Percentiles rank a stretch among this genome's conserved stretches.
Evolutionary conservation across 768 basidiomycete species (phyloP).

Genomic region (Amanita phalloides): DNA sequence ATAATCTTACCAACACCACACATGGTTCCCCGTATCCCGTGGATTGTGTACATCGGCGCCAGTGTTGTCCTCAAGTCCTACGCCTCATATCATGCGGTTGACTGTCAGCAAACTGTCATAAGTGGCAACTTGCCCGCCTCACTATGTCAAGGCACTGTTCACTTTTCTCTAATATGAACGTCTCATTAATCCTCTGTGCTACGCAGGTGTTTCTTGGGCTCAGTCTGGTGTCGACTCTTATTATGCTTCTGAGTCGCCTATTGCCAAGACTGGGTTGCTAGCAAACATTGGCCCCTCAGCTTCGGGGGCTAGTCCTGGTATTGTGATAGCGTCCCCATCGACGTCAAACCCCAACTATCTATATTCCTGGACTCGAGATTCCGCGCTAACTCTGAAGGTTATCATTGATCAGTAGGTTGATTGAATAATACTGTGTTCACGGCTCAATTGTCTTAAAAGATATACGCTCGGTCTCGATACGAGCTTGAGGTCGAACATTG

Average conservation of each 20-base stretch:
- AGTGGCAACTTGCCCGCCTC: too few species aligned
- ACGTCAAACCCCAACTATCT: constrained; percentile 41
- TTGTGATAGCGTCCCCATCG: constrained; percentile 42
- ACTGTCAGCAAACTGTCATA: too few species aligned
- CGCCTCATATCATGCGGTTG: too few species aligned
- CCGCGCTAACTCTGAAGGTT: constrained; percentile 48
- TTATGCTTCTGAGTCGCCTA: constrained; percentile 6
- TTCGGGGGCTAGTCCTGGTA: constrained; percentile 33
- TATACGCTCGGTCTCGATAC: constrained; percentile 37
- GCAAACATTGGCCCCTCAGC: constrained; percentile 49
- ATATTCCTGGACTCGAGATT: constrained; percentile 61
- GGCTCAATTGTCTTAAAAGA: constrained; percentile 9
- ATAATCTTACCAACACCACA: too few species aligned
- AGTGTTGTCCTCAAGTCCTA: too few species aligned
- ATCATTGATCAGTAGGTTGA: constrained; percentile 28
- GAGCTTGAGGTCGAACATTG: constrained; percentile 35
- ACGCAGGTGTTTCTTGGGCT: not conserved
- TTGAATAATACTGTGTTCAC: too few species aligned
- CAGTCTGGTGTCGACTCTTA: constrained; percentile 2
- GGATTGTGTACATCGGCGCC: too few species aligned
- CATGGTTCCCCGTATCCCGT: too few species aligned
- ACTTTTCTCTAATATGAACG: not conserved
- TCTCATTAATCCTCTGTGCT: not conserved
- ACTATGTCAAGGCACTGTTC: too few species aligned
- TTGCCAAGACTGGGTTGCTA: constrained; percentile 33